phyloP scores from a whole-genome alignment of 2,329 filamentous ascomycete species.

The Hypoxylon sp. region DNA sequence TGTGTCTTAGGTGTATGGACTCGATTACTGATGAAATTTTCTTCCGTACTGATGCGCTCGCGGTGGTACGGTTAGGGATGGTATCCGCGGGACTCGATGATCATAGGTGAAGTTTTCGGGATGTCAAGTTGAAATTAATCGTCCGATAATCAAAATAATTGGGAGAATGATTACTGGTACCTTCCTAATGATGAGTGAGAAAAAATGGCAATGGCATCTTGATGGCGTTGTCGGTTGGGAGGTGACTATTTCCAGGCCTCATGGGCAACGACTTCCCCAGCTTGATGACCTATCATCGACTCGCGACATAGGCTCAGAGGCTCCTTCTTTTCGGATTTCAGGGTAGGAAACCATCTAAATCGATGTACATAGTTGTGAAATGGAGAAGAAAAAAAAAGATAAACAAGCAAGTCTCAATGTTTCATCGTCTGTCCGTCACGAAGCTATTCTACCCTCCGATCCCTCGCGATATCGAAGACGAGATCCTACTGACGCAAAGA shows the following conservation, averaged over 20 bases:
- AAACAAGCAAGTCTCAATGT: background rate
- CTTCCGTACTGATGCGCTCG: constrained; percentile 14
- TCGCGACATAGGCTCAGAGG: background rate
- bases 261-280: constrained; percentile 29
- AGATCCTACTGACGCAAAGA: background rate
- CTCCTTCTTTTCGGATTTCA: background rate
- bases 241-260: constrained; percentile 12
- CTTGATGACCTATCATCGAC: background rate
- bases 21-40: constrained; percentile 17
- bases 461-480: background rate
- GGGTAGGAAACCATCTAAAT: background rate
- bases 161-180: background rate
- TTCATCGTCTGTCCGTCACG: background rate
- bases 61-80: constrained; percentile 9
- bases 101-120: constrained; percentile 12
- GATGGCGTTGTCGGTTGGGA: constrained; percentile 16
- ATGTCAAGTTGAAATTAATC: background rate
- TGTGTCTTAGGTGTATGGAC: background rate
- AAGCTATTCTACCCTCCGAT: background rate
- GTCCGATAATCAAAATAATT: background rate
- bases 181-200: constrained; percentile 1
- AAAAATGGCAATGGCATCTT: constrained; percentile 21
- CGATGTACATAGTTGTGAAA: background rate
- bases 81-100: constrained; percentile 19
- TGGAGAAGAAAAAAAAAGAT: background rate